Conservation (phyloP, 768 basidiomycete genomes). For the Leccinum broughii region DNA sequence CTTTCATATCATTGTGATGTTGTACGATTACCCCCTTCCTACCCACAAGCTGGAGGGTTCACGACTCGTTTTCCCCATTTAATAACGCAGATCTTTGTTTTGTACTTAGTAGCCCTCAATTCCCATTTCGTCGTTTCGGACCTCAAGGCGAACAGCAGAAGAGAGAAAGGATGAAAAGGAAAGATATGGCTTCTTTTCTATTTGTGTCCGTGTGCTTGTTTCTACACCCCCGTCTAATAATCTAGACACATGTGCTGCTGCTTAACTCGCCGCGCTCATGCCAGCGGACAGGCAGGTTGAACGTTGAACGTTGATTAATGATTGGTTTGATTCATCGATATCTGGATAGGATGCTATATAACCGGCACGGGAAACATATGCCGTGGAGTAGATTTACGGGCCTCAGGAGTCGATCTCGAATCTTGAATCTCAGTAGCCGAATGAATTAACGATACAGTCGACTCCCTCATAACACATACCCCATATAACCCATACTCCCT, state of each 20-base stretch:
- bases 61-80: background rate
- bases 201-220: background rate
- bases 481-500: too few relatives aligned
- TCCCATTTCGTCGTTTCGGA: background rate
- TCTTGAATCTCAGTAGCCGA: background rate
- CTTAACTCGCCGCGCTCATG: background rate
- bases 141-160: background rate
- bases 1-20: background rate
- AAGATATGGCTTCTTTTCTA: background rate
- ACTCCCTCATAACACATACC: too few relatives aligned
- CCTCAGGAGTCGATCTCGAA: background rate
- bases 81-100: background rate
- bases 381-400: background rate
- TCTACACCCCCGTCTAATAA: background rate
- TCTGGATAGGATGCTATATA: background rate
- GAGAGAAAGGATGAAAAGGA: background rate
- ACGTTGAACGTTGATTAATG: background rate
- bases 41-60: background rate
- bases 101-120: background rate
- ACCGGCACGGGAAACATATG: background rate
- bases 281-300: background rate
- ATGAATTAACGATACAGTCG: background rate
- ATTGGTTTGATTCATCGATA: background rate
- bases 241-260: background rate
- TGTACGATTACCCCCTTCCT: too few relatives aligned